Evolutionary conservation across 805 yeast species (phyloP), one percentile per base, ranked within the genome.

Genomic region (Wickerhamiella cacticola): DNA sequence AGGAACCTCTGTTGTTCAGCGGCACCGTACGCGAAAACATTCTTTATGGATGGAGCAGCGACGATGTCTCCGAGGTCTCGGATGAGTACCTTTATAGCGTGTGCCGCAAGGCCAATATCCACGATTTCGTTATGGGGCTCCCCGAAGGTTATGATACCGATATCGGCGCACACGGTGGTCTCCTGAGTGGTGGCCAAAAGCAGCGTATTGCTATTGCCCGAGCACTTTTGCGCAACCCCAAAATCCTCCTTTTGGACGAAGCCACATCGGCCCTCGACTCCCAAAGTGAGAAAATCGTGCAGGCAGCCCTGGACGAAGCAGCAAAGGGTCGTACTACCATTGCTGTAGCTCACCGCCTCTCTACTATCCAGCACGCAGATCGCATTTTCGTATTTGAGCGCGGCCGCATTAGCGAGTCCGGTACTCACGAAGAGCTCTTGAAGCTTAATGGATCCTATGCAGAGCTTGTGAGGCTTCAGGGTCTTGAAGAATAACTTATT

Each of bases 331-430:
- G 94, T 57, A 84, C 95, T 3, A 80, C 86, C 31, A 68, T 85
- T 56, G 85, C 94, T 55, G 82, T 85, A 62, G 95, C 95, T 3
- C 95, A 85, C 64, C 69, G 95, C 54, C 70, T 85, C 65, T 75
- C 77, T 50, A 80, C 88, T 0, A 80, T 82, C 52, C 69, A 71
- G 51, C 72, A 73, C 51, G 79, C 94, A 0, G 73, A 76, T 48
- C 68, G 69, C 47, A 80, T 84, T 26, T 73, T 73, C 48, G 76
- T 81, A 48, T 65, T 85, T 50, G 72, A 73, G 43, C 64, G 69
- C 41, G 94, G 94, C n/a, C 64, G 64, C 41, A 75, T 84, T 41
- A 63, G 69, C 1, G 94, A 84, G 59, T 55, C 66, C 5, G 82
- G 85, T 8, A 66, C 69, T 5, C 81, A 72, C 58, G 60, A 65